Percentiles rank a stretch among this genome's conserved stretches.
Evolutionary conservation across 2,329 filamentous ascomycete species (phyloP).

Genomic region (Chaetomiaceae sp.): DNA sequence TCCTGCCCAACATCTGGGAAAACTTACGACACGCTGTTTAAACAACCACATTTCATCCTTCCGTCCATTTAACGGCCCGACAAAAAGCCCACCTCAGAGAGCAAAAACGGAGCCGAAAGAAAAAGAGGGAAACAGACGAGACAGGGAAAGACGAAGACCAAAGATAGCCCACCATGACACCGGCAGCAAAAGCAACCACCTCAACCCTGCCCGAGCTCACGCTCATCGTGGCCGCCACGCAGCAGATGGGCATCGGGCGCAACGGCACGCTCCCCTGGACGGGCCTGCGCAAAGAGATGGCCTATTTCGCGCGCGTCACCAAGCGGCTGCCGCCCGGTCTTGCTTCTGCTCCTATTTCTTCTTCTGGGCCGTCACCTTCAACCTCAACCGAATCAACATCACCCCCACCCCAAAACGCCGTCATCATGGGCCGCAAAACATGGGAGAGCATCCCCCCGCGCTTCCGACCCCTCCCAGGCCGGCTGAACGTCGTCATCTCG

Average conservation of each 20-base stretch:
- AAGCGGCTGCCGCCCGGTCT: constrained; percentile 49
- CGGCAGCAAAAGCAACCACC: background rate
- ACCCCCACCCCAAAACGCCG: constrained; percentile 55
- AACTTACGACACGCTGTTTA: too few species aligned
- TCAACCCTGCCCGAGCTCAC: constrained; percentile 57
- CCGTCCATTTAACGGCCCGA: background rate
- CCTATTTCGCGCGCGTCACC: constrained; percentile 88
- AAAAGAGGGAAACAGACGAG: background rate
- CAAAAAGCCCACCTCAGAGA: background rate
- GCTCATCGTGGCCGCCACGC: constrained; percentile 92
- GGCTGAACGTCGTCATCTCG: constrained; percentile 79
- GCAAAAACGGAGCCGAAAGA: background rate
- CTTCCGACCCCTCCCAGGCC: constrained; percentile 73
- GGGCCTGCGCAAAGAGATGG: constrained; percentile 84
- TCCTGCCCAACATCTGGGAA: too few species aligned
- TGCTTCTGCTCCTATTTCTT: background rate
- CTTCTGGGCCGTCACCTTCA: too few species aligned
- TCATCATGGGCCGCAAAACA: constrained; percentile 97
- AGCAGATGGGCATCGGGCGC: constrained; percentile 80
- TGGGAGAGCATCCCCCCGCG: constrained; percentile 82
- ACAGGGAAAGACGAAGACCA: background rate
- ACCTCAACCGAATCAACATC: too few species aligned
- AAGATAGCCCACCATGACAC: constrained; percentile 9
- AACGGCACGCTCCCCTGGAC: constrained; percentile 82
- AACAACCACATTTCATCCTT: background rate